These are phyloP conservation scores for Chenopodium album DNA, from an alignment of 148 eudicot genomes.

Conservation along the genomic window DNA sequence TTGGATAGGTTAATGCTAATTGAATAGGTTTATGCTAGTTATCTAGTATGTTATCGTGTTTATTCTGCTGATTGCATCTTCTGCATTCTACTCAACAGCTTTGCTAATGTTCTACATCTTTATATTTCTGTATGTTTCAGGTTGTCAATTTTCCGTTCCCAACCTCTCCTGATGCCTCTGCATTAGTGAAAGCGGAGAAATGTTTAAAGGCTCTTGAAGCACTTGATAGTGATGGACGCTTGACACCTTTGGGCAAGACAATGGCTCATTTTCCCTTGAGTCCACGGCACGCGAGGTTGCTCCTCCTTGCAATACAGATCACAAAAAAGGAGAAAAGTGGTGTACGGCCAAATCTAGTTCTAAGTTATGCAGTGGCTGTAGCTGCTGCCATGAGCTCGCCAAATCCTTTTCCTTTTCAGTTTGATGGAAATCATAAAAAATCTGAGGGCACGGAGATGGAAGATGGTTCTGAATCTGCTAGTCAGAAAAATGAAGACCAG, in stretches of 20 bases:
- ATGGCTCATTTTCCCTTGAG: constrained; percentile 91
- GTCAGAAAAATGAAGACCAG: constrained; percentile 22
- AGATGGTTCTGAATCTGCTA: constrained; percentile 20
- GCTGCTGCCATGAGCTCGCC: constrained; percentile 82
- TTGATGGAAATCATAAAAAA: constrained; percentile 41
- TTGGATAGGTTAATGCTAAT: neutral
- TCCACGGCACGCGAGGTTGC: constrained; percentile 93
- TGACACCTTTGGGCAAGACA: constrained; percentile 77
- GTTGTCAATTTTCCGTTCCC: constrained; percentile 87
- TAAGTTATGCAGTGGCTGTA: constrained; percentile 73
- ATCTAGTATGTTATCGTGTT: neutral
- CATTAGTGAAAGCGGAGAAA: constrained; percentile 64
- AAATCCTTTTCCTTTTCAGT: constrained; percentile 66
- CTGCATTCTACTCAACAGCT: neutral
- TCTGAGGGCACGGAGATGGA: constrained; percentile 27
- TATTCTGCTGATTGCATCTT: neutral
- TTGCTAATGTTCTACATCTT: neutral
- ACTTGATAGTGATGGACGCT: constrained; percentile 58
- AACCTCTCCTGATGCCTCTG: constrained; percentile 65
- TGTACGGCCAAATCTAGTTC: constrained; percentile 51
- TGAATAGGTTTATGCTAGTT: neutral
- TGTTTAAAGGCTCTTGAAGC: constrained; percentile 86
- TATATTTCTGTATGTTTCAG: constrained; percentile 36
- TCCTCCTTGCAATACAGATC: constrained; percentile 72
- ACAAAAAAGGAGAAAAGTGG: constrained; percentile 39